These are phyloP conservation scores for Aureobasidium mangrovei DNA, from an alignment of 2,329 filamentous ascomycete species.

Conservation along the genomic window DNA sequence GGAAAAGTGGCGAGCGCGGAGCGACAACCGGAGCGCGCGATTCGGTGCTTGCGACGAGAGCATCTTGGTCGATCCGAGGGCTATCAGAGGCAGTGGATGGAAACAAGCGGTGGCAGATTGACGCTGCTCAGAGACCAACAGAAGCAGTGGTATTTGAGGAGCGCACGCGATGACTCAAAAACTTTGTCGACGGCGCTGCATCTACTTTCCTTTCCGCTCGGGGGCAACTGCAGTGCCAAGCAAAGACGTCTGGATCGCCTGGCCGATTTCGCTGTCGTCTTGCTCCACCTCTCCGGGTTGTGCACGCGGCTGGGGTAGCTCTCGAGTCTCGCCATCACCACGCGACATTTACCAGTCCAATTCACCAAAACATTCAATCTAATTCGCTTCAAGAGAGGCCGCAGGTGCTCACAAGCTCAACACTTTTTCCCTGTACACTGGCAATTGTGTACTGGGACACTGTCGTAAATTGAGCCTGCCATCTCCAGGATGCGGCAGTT, in stretches of 20 bases:
- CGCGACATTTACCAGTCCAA: too few relatives aligned
- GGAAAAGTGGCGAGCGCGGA: constrained; percentile 37
- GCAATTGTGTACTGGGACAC: too few relatives aligned
- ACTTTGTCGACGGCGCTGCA: neutral
- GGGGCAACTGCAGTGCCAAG: constrained; percentile 4
- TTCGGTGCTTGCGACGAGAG: constrained; percentile 26
- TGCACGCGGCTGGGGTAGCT: too few relatives aligned
- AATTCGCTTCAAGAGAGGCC: too few relatives aligned
- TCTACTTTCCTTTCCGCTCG: neutral
- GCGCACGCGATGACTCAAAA: constrained; percentile 5
- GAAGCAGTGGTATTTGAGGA: neutral
- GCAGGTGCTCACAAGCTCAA: too few relatives aligned
- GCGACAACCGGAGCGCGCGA: constrained; percentile 30
- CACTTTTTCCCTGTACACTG: too few relatives aligned
- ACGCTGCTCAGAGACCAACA: neutral
- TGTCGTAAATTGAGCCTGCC: neutral
- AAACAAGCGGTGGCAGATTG: neutral
- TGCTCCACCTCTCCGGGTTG: too few relatives aligned
- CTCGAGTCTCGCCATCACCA: too few relatives aligned
- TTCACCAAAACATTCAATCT: too few relatives aligned
- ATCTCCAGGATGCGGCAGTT: neutral
- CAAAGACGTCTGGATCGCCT: neutral
- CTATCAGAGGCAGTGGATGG: neutral
- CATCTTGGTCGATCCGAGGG: constrained; percentile 20
- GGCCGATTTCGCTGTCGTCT: too few relatives aligned